These are phyloP conservation scores for Pholiota conissans DNA, from an alignment of 768 basidiomycete species.

Conservation along the genomic window DNA sequence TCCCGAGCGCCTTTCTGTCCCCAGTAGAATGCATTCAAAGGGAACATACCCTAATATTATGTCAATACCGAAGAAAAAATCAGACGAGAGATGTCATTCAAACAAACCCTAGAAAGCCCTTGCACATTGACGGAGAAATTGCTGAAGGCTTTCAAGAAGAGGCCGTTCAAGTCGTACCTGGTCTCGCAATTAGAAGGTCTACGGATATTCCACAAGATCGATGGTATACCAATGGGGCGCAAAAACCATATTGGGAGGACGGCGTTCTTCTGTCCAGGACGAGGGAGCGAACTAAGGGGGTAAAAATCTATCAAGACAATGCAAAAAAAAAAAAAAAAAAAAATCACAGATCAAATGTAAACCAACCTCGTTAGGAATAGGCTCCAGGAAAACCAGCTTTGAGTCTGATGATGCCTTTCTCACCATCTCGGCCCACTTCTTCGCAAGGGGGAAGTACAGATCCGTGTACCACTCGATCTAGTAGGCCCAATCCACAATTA, in stretches of 20 bases:
- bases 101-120: conserved; percentile 77
- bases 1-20: conserved; percentile 78
- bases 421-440: conserved; percentile 65
- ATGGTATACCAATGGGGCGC: conserved; percentile 38
- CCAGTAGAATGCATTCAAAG: conserved; percentile 81
- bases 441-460: conserved; percentile 78
- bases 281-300: conserved; percentile 84
- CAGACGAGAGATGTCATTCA: background rate
- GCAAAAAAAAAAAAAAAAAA: conserved; percentile 8
- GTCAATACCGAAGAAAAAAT: background rate
- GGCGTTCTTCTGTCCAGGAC: conserved; percentile 65
- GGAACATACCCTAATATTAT: conserved; percentile 75
- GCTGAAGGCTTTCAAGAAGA: conserved; percentile 84
- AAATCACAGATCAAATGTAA: background rate
- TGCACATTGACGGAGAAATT: conserved; percentile 93
- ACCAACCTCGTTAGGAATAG: conserved; percentile 90
- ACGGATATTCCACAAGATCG: background rate
- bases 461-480: conserved; percentile 88
- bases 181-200: background rate
- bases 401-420: conserved; percentile 44
- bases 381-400: conserved; percentile 75
- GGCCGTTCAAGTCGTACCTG: conserved; percentile 92
- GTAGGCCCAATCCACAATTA: background rate
- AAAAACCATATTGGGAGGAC: conserved; percentile 28
- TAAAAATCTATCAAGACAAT: no score